Conservation (phyloP, 1,284 basidiomycete species). For the Trichosporon sp. region DNA sequence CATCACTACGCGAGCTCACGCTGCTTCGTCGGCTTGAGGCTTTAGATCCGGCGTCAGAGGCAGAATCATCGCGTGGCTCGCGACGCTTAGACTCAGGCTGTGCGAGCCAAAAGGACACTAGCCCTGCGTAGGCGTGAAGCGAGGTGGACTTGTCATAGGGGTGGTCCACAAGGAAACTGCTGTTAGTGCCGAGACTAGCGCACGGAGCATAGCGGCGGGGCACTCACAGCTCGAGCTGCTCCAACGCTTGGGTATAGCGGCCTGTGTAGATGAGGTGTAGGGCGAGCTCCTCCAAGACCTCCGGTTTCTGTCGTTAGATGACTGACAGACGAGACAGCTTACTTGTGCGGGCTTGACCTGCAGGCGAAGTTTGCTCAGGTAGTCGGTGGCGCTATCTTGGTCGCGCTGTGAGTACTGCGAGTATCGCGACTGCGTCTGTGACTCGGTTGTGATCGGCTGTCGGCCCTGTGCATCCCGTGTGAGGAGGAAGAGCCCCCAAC, state of each 20-base stretch:
- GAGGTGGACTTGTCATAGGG: constrained; percentile 74
- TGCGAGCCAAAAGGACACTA: constrained; percentile 57
- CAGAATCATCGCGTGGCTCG: not conserved
- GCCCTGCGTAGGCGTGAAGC: constrained; percentile 73
- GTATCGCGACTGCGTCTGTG: not conserved
- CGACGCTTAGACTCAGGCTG: constrained; percentile 31
- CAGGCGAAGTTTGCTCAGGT: constrained; percentile 9
- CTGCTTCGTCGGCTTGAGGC: not conserved
- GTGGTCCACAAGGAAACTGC: constrained; percentile 72
- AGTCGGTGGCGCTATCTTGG: not conserved
- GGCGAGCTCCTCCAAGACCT: constrained; percentile 66
- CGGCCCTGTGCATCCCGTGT: constrained; percentile 10
- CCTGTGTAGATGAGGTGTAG: constrained; percentile 59
- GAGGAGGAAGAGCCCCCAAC: constrained; percentile 55
- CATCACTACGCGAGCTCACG: not conserved
- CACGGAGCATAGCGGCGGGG: not conserved
- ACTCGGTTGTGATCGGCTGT: not conserved
- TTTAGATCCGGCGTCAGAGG: not conserved
- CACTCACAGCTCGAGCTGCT: constrained; percentile 74
- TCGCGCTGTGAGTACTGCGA: constrained; percentile 9
- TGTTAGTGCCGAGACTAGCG: constrained; percentile 7
- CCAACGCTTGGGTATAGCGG: constrained; percentile 63
- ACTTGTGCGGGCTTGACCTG: constrained; percentile 26
- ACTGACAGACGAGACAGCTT: constrained; percentile 3
- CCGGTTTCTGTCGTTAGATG: constrained; percentile 56